Conservation (phyloP, 257 asterid species). For the Nicotiana obtusifolia region DNA sequence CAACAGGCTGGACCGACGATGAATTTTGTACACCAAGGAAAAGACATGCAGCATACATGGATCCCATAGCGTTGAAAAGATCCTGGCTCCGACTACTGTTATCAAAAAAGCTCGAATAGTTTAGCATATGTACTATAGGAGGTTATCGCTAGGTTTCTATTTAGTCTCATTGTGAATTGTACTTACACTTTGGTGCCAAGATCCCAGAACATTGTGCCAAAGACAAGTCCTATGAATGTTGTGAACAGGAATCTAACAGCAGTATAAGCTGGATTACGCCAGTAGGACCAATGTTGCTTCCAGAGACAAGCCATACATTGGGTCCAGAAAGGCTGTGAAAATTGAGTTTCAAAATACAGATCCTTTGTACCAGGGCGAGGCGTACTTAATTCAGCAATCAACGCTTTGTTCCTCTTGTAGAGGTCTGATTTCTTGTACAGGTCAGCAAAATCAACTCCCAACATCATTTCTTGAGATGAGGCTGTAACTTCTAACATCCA, state of each 20-base stretch:
- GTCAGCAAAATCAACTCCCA: constrained; percentile 55
- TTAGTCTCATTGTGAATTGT: not conserved
- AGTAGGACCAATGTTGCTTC: constrained; percentile 82
- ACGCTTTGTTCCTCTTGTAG: constrained; percentile 59
- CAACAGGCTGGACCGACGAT: constrained; percentile 67
- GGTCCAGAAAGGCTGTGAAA: constrained; percentile 50
- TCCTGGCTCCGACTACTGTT: constrained; percentile 44
- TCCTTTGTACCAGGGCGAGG: constrained; percentile 73
- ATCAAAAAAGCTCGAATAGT: not conserved
- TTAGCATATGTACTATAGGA: not conserved
- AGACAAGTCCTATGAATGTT: constrained; percentile 42
- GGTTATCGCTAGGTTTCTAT: not conserved
- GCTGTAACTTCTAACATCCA: constrained; percentile 79
- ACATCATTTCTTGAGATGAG: constrained; percentile 47
- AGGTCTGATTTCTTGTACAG: constrained; percentile 50
- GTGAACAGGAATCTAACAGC: constrained; percentile 69
- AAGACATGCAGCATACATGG: constrained; percentile 50
- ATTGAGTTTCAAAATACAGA: constrained; percentile 43
- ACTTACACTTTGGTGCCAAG: constrained; percentile 57
- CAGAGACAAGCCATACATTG: constrained; percentile 83
- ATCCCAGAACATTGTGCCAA: constrained; percentile 83
- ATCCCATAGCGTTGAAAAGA: constrained; percentile 58
- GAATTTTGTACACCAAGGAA: constrained; percentile 60
- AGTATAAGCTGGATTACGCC: constrained; percentile 76
- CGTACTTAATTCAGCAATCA: constrained; percentile 53